Evolutionary conservation across 2,329 filamentous ascomycete genomes (phyloP), one percentile per base, ranked within the genome.

Genomic region (Talaromyces rugulosus): DNA sequence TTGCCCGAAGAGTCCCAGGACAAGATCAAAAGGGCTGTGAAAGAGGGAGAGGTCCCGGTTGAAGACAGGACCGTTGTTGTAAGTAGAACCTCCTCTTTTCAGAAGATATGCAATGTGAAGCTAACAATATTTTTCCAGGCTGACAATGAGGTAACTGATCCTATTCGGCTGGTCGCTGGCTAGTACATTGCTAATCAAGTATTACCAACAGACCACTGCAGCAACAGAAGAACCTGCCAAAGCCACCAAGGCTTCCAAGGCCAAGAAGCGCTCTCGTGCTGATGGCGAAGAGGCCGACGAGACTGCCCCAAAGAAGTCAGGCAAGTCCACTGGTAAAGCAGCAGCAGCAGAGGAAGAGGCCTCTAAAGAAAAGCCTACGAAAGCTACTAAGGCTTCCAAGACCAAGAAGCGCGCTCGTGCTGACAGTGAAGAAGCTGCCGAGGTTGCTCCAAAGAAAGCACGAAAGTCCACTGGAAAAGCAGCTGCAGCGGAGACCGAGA

Each of bases 1-100:
- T 77, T 96, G 3, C 78, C 87, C 42, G 78, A 82, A 0, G 88
- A 91, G 1, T 69, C 86, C 1, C 86, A 93, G 75, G 85, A 85
- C 52, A 96, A 95, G 80, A 80, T 97, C 66, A 81, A 84, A 57
- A 84, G 83, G 53, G 91, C 89, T 58, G 75, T 97, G 28, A 82
- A 84, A 62, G 84, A 93, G 72, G 92, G 91, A 28, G 90, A 95
- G 69, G 89, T 98, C 68, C 89, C 90, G 67, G 83, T 91, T 50
- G 88, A 91, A 58, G 94, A 97, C 68, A 97, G 92, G 87, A 94
- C 89, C 36, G 92, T 92, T 12, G 92, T 96, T 12, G 92, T 96
- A 83, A 78, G 89, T 81, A 34, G 28, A 27, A 33, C 28, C 50
- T 1, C 56, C 33, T 53, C 33, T 56, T 56, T 8, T 36, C 31